phyloP scores from a whole-genome alignment of 495 filamentous ascomycete genomes.

The Durotheca rogersii region DNA sequence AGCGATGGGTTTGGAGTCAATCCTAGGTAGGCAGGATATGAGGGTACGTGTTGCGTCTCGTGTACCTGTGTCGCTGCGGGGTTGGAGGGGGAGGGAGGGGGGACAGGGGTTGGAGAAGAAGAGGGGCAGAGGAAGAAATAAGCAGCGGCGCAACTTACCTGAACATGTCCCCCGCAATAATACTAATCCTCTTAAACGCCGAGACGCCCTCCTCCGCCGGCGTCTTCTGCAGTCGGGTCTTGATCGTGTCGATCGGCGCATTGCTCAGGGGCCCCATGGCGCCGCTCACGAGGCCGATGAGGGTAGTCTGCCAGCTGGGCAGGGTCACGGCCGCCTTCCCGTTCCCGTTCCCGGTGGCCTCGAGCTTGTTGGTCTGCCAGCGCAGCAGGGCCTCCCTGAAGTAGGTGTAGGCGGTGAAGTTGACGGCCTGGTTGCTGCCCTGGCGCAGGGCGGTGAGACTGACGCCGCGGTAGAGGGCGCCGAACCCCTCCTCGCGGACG shows the following conservation, averaged over 20 bases:
- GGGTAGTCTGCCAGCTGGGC: slow-evolving; percentile 83
- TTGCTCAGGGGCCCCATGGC: slow-evolving; percentile 96
- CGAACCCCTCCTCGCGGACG: slow-evolving; percentile 82
- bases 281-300: slow-evolving; percentile 88
- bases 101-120: background rate
- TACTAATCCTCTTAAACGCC: slow-evolving; percentile 71
- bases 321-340: slow-evolving; percentile 53
- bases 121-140: slow-evolving; percentile 1
- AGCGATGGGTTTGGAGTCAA: background rate
- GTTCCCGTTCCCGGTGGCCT: slow-evolving; percentile 6
- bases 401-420: slow-evolving; percentile 97
- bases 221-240: slow-evolving; percentile 91
- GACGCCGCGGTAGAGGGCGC: slow-evolving; percentile 87
- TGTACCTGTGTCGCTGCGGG: no score
- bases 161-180: slow-evolving; percentile 90
- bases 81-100: no score
- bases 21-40: no score
- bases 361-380: slow-evolving; percentile 59
- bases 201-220: slow-evolving; percentile 78
- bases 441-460: slow-evolving; percentile 90
- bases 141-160: slow-evolving; percentile 52
- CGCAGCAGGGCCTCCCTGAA: slow-evolving; percentile 77
- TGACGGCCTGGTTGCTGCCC: slow-evolving; percentile 95
- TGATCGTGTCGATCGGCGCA: slow-evolving; percentile 98
- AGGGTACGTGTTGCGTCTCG: no score